These are phyloP conservation scores for Malus hybrid DNA, from an alignment of 331 rosid genomes.

Conservation along the genomic window DNA sequence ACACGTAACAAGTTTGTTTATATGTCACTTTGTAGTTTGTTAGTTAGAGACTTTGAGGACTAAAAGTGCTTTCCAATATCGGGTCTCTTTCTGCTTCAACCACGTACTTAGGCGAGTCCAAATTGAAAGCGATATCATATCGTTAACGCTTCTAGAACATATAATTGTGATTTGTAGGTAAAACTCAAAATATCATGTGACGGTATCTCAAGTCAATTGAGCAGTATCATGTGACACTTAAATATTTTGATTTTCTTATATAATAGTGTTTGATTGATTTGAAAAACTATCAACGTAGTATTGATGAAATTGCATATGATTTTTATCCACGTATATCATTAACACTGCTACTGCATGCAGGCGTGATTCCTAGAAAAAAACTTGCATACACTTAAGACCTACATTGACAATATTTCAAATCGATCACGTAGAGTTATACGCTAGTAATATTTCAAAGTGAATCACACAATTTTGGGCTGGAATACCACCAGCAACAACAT, in stretches of 20 bases:
- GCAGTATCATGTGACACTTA: fast-evolving
- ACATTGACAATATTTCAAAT: neutral
- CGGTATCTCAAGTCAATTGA: fast-evolving
- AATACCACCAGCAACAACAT: too few species aligned
- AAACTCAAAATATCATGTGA: too few species aligned
- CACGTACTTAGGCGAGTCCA: neutral
- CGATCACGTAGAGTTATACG: too few species aligned
- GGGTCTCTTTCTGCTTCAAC: neutral
- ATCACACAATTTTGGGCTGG: neutral
- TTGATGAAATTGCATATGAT: too few species aligned
- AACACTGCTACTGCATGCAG: neutral
- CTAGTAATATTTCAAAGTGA: too few species aligned
- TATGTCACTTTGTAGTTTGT: neutral
- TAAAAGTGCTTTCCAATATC: neutral
- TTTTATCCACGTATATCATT: too few species aligned
- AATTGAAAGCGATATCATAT: neutral
- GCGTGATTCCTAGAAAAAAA: too few species aligned
- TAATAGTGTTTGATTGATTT: too few species aligned
- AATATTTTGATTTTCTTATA: too few species aligned
- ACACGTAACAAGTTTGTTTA: neutral
- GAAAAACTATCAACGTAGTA: too few species aligned
- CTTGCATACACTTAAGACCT: neutral
- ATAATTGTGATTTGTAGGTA: neutral
- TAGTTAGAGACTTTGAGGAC: neutral
- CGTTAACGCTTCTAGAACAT: conserved; percentile 18